phyloP scores from a whole-genome alignment of 2,329 filamentous ascomycete genomes.

The Atkinsonella hypoxylon region DNA sequence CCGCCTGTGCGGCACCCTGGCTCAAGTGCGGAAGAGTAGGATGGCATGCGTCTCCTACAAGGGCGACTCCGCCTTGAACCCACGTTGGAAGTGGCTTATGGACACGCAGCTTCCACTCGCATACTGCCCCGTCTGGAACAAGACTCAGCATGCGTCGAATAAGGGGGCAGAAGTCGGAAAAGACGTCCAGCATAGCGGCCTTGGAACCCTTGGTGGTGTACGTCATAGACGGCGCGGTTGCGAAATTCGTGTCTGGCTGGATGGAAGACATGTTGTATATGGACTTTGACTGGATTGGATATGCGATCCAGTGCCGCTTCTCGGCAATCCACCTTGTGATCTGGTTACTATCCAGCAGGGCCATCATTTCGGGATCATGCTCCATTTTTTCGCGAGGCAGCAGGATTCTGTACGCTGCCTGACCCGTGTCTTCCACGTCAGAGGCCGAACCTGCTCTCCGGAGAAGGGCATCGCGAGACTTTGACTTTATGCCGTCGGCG shows the following conservation, averaged over 20 bases:
- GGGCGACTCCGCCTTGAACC: constrained; percentile 41
- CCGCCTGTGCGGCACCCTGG: constrained; percentile 54
- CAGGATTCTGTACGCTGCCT: constrained; percentile 73
- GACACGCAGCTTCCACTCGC: constrained; percentile 52
- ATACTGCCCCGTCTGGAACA: constrained; percentile 45
- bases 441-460: background rate
- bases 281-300: constrained; percentile 55
- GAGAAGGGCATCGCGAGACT: background rate
- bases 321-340: constrained; percentile 68
- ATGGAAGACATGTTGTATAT: constrained; percentile 43
- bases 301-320: constrained; percentile 65
- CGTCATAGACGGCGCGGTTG: constrained; percentile 42
- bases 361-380: constrained; percentile 53
- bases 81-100: constrained; percentile 42
- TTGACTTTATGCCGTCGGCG: constrained; percentile 44
- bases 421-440: constrained; percentile 44
- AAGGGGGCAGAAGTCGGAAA: constrained; percentile 46
- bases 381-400: constrained; percentile 55
- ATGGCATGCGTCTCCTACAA: constrained; percentile 54
- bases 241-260: constrained; percentile 45
- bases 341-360: constrained; percentile 53
- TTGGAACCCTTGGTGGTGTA: constrained; percentile 55
- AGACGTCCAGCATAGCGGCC: constrained; percentile 47
- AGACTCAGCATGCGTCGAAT: constrained; percentile 47
- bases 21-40: constrained; percentile 55